phyloP scores from a whole-genome alignment of 225 moss, liverwort and hornwort species.

The Bryoerythrophyllum caledonicum region DNA sequence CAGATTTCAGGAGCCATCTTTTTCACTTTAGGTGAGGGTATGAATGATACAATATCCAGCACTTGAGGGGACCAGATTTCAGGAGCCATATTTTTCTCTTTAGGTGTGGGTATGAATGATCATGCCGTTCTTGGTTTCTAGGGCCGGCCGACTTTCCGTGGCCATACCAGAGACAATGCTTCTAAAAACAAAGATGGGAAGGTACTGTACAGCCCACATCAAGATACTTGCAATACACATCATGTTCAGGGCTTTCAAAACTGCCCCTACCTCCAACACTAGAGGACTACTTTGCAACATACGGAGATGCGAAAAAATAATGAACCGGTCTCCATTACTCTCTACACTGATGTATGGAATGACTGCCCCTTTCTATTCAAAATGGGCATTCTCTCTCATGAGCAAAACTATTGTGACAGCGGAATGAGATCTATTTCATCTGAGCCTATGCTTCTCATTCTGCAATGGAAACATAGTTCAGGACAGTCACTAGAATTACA shows the following conservation, averaged over 20 bases:
- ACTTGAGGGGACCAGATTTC: not conserved
- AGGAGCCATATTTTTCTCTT: not conserved
- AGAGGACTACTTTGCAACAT: not conserved
- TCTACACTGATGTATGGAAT: not conserved
- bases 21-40: not conserved
- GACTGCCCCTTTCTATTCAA: not conserved
- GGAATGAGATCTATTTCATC: not conserved
- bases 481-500: not conserved
- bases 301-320: not conserved
- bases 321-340: not conserved
- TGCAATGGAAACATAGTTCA: not conserved
- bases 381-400: not conserved
- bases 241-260: not conserved
- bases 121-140: not conserved
- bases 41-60: not conserved
- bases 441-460: conserved; percentile 1
- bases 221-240: not conserved
- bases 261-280: not conserved
- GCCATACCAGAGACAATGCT: not conserved
- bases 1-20: not conserved
- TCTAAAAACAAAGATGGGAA: too few species aligned
- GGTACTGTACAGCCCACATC: too few species aligned
- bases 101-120: not conserved
- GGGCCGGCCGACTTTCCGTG: conserved; percentile 3
- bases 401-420: not conserved